phyloP scores from a whole-genome alignment of 768 basidiomycete genomes.

The Hericium erinaceus region DNA sequence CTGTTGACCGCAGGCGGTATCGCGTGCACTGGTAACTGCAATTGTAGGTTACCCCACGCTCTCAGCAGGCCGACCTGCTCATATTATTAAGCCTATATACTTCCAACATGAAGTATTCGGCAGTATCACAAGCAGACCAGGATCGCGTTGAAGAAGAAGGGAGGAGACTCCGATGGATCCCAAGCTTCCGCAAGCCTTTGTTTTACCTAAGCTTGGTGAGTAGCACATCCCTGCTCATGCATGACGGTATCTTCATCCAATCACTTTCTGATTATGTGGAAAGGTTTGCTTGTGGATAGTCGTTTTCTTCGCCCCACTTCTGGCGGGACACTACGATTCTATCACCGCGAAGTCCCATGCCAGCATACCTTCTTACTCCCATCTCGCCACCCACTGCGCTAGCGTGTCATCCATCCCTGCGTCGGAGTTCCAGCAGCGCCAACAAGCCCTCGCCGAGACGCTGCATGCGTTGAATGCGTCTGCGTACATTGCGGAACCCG shows the following conservation, averaged over 20 bases:
- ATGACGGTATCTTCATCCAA: background rate
- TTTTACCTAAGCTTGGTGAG: too few relatives aligned
- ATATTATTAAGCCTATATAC: too few relatives aligned
- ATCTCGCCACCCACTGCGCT: conserved; percentile 31
- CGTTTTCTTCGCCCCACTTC: background rate
- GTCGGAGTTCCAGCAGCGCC: conserved; percentile 42
- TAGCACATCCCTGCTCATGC: background rate
- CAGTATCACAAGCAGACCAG: too few relatives aligned
- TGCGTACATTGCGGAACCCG: conserved; percentile 76
- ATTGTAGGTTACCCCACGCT: too few relatives aligned
- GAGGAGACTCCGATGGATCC: too few relatives aligned
- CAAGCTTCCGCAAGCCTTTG: too few relatives aligned
- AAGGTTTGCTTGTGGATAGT: too few relatives aligned
- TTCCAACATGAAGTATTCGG: too few relatives aligned
- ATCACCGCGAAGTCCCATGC: background rate
- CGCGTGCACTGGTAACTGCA: too few relatives aligned
- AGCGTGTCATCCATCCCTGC: conserved; percentile 37
- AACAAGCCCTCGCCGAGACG: conserved; percentile 39
- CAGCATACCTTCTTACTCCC: background rate
- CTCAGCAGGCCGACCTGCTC: too few relatives aligned
- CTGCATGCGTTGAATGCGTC: conserved; percentile 43
- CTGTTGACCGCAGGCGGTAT: too few relatives aligned
- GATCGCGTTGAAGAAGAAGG: too few relatives aligned
- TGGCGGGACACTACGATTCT: background rate
- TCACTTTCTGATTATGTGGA: background rate